These are phyloP conservation scores for Skeletonema menzelii DNA, from an alignment of 108 stramenopile genomes.

Conservation along the genomic window DNA sequence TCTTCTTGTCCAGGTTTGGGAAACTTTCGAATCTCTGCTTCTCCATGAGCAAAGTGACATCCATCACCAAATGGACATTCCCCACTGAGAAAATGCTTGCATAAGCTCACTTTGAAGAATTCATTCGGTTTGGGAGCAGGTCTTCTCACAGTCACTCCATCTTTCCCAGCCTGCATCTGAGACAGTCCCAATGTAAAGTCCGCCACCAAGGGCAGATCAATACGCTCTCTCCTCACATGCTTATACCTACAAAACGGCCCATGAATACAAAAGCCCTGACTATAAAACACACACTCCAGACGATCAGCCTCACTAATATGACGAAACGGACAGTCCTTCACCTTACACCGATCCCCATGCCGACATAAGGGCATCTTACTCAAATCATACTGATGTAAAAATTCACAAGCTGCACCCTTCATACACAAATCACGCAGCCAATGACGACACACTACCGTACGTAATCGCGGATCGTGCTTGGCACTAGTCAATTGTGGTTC, in stretches of 20 bases:
- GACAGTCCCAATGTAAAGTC: slow-evolving; percentile 87
- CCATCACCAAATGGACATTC: slow-evolving; percentile 89
- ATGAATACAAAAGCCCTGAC: slow-evolving; percentile 94
- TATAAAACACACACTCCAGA: slow-evolving; percentile 92
- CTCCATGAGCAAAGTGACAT: slow-evolving; percentile 87
- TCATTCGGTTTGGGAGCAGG: slow-evolving; percentile 90
- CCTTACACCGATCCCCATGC: slow-evolving; percentile 88
- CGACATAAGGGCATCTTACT: slow-evolving; percentile 94
- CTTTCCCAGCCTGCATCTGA: slow-evolving; percentile 89
- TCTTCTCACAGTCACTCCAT: slow-evolving; percentile 53
- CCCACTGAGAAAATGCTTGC: slow-evolving; percentile 88
- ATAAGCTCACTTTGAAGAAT: slow-evolving; percentile 87
- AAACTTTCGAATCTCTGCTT: slow-evolving; percentile 70
- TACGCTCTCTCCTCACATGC: slow-evolving; percentile 70
- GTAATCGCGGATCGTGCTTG: slow-evolving; percentile 89
- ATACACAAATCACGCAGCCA: slow-evolving; percentile 95
- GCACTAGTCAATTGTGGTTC: slow-evolving; percentile 76
- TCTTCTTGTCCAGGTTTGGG: slow-evolving; percentile 46
- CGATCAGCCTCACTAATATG: slow-evolving; percentile 90
- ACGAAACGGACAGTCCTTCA: slow-evolving; percentile 91
- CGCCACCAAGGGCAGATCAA: slow-evolving; percentile 77
- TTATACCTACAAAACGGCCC: slow-evolving; percentile 93
- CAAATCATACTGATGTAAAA: slow-evolving; percentile 91
- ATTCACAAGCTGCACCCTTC: slow-evolving; percentile 94
- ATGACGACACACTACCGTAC: slow-evolving; percentile 93